These are phyloP conservation scores for Rhododendron ferrugineum DNA, from an alignment of 148 eudicot genomes.

Conservation along the genomic window DNA sequence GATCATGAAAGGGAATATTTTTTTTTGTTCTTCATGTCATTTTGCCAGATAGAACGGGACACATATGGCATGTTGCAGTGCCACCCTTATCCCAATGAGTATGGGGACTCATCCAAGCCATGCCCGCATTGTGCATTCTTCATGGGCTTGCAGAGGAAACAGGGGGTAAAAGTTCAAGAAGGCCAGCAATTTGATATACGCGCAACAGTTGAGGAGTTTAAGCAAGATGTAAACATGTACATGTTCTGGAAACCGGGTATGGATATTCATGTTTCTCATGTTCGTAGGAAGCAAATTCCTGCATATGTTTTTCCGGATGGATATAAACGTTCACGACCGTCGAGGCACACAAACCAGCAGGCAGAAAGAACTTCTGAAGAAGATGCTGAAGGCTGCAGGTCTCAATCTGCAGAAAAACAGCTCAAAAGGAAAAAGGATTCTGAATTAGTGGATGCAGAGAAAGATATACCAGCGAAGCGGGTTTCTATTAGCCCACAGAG, in stretches of 20 bases:
- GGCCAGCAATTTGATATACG: slow-evolving; percentile 50
- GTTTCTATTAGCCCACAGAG: slow-evolving; percentile 55
- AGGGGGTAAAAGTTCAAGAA: slow-evolving; percentile 39
- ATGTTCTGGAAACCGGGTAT: slow-evolving; percentile 47
- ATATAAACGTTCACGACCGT: slow-evolving; percentile 31
- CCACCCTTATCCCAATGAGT: slow-evolving; percentile 48
- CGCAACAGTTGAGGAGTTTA: slow-evolving; percentile 43
- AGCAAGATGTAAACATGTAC: slow-evolving; percentile 37
- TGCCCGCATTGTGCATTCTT: slow-evolving; percentile 41
- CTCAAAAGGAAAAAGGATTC: slow-evolving; percentile 45
- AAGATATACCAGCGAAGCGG: slow-evolving; percentile 36
- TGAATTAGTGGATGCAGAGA: slow-evolving; percentile 28
- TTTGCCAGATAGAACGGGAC: slow-evolving; percentile 49
- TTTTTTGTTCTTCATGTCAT: neutral
- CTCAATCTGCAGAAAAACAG: slow-evolving; percentile 32
- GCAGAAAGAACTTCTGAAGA: slow-evolving; percentile 29
- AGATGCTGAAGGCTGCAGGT: slow-evolving; percentile 33
- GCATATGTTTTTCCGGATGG: slow-evolving; percentile 37
- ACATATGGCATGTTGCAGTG: slow-evolving; percentile 49
- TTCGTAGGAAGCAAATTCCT: slow-evolving; percentile 42
- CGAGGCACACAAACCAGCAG: slow-evolving; percentile 32
- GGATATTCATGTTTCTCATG: slow-evolving; percentile 42
- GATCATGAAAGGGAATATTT: neutral
- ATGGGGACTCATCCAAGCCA: slow-evolving; percentile 25
- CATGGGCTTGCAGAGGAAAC: slow-evolving; percentile 48